Percentiles rank a stretch among this genome's conserved stretches.
phyloP scores from a whole-genome alignment of 2,329 filamentous ascomycete species.

The Geosmithia putterillii region DNA sequence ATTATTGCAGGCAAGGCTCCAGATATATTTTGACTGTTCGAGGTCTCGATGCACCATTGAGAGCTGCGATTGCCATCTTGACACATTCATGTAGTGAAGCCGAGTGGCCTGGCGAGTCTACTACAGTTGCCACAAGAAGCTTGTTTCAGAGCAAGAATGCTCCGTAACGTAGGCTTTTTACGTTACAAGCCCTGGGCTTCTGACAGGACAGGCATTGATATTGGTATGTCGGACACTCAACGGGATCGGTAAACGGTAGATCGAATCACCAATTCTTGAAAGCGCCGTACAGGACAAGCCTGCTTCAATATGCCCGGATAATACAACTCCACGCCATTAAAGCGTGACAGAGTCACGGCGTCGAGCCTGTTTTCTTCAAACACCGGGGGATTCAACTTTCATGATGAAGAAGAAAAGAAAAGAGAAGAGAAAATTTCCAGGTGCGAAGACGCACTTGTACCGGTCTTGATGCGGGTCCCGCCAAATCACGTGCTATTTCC shows the following conservation, averaged over 20 bases:
- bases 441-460: neutral
- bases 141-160: no score
- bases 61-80: no score
- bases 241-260: conserved; percentile 45
- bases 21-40: no score
- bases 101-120: no score
- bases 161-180: no score
- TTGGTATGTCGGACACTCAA: conserved; percentile 46
- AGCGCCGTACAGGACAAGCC: conserved; percentile 34
- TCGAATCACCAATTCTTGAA: conserved; percentile 53
- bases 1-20: no score
- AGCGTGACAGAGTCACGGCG: conserved; percentile 19
- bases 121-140: no score
- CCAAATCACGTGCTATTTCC: neutral
- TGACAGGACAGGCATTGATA: neutral
- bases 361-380: conserved; percentile 42
- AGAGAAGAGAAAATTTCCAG: conserved; percentile 2
- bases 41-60: no score
- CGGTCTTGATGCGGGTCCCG: neutral
- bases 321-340: conserved; percentile 39
- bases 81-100: no score
- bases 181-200: conserved; percentile 17
- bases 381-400: conserved; percentile 46
- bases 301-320: conserved; percentile 42
- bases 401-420: conserved; percentile 17